Conservation (phyloP, 75 land plant genomes). For the Sequoia sempervirens region DNA sequence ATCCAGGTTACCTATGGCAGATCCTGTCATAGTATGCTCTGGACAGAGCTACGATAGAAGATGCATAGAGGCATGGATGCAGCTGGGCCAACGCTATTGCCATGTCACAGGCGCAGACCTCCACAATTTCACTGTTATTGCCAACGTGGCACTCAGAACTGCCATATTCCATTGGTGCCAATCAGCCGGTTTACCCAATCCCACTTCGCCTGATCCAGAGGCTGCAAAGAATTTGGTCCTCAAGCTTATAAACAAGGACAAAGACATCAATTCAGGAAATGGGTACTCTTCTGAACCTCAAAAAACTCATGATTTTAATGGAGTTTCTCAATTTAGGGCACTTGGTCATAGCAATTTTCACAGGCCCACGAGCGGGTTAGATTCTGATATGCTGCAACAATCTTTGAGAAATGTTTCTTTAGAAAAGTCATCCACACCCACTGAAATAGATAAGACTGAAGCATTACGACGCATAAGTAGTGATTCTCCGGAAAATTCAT, state of each 20-base stretch:
- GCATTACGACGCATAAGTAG: background rate
- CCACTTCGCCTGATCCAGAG: conserved; percentile 23
- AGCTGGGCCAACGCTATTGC: conserved; percentile 1
- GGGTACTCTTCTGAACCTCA: background rate
- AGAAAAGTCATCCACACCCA: background rate
- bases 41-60: conserved; percentile 71
- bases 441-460: background rate
- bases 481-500: background rate
- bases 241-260: background rate
- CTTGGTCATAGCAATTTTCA: background rate
- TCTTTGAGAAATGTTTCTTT: background rate
- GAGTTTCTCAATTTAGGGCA: background rate
- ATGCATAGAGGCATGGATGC: conserved; percentile 48
- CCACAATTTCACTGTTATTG: conserved; percentile 24
- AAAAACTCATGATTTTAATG: background rate
- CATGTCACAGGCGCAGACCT: background rate
- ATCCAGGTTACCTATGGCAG: conserved; percentile 54
- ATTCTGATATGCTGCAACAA: background rate
- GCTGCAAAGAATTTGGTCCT: conserved; percentile 18
- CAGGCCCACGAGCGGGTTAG: background rate
- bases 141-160: conserved; percentile 48
- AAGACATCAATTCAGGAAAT: background rate
- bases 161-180: conserved; percentile 66
- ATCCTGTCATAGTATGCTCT: conserved; percentile 68
- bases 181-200: conserved; percentile 14